These are phyloP conservation scores for Exophiala mesophila DNA, from an alignment of 2,329 filamentous ascomycete genomes.

Conservation along the genomic window DNA sequence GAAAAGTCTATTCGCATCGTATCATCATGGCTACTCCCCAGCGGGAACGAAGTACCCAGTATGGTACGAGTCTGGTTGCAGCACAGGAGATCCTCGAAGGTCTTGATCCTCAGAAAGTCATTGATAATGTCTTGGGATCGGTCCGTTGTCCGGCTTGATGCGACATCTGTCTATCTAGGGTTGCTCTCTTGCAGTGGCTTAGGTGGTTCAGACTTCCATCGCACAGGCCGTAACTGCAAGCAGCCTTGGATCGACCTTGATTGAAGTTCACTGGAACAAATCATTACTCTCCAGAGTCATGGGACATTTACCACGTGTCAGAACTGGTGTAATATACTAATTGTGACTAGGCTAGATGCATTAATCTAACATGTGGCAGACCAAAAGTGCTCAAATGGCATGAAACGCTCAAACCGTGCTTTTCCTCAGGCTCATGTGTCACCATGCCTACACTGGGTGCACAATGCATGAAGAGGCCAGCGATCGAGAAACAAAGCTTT, in stretches of 20 bases:
- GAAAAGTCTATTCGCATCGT: slow-evolving; percentile 84
- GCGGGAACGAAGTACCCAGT: slow-evolving; percentile 83
- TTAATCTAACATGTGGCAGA: neutral
- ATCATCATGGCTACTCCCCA: slow-evolving; percentile 64
- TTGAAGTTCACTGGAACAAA: too few relatives aligned
- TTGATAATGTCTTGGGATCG: slow-evolving; percentile 57
- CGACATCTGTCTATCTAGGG: too few relatives aligned
- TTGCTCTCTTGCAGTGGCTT: too few relatives aligned
- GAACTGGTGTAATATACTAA: too few relatives aligned
- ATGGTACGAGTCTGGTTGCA: slow-evolving; percentile 73
- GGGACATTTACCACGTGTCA: too few relatives aligned
- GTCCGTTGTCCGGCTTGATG: slow-evolving; percentile 18
- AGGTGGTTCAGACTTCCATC: too few relatives aligned
- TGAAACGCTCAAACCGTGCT: neutral
- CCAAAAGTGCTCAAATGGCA: neutral
- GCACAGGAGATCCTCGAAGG: slow-evolving; percentile 44
- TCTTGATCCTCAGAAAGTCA: slow-evolving; percentile 56
- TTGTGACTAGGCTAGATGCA: neutral
- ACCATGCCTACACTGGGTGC: too few relatives aligned
- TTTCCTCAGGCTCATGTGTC: neutral
- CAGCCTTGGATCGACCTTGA: too few relatives aligned
- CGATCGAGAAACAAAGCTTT: too few relatives aligned
- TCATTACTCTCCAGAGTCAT: too few relatives aligned
- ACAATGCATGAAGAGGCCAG: too few relatives aligned
- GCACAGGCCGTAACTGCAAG: too few relatives aligned